These are phyloP conservation scores for Wickerhamomyces chambardii DNA, from an alignment of 805 yeast species.

Conservation along the genomic window DNA sequence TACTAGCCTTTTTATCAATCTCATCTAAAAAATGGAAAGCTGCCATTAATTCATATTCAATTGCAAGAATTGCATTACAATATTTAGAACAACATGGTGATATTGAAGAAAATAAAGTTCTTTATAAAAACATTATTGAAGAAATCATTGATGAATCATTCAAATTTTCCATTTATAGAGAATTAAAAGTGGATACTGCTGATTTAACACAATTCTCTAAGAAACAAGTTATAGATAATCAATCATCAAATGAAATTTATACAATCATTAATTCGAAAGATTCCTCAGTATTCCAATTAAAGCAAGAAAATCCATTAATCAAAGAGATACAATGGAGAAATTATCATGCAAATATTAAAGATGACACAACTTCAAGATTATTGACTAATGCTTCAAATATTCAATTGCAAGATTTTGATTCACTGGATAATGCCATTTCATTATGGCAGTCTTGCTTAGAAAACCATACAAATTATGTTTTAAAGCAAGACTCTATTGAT, in stretches of 20 bases:
- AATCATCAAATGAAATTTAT: slow-evolving; percentile 23
- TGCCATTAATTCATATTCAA: slow-evolving; percentile 43
- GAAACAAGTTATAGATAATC: slow-evolving; percentile 24
- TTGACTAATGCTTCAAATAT: slow-evolving; percentile 32
- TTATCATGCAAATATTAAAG: slow-evolving; percentile 53
- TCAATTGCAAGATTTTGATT: slow-evolving; percentile 24
- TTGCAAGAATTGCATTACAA: slow-evolving; percentile 55
- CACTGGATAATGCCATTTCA: slow-evolving; percentile 47
- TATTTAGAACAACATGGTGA: slow-evolving; percentile 30
- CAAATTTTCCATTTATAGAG: slow-evolving; percentile 40
- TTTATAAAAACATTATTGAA: slow-evolving; percentile 48
- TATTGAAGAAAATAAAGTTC: slow-evolving; percentile 15
- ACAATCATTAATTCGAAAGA: slow-evolving; percentile 28
- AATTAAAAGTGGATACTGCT: slow-evolving; percentile 21
- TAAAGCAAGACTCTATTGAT: slow-evolving; percentile 36
- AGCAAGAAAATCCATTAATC: slow-evolving; percentile 22
- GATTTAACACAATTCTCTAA: slow-evolving; percentile 45
- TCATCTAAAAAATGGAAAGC: slow-evolving; percentile 45
- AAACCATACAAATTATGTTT: slow-evolving; percentile 46
- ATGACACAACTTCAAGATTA: slow-evolving; percentile 63
- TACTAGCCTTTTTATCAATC: slow-evolving; percentile 42
- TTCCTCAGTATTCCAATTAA: slow-evolving; percentile 9
- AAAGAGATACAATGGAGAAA: slow-evolving; percentile 48
- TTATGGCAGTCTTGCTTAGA: slow-evolving; percentile 68
- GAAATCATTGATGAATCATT: slow-evolving; percentile 60